Conservation (phyloP, 257 asterid species). For the Solanum sitiens region DNA sequence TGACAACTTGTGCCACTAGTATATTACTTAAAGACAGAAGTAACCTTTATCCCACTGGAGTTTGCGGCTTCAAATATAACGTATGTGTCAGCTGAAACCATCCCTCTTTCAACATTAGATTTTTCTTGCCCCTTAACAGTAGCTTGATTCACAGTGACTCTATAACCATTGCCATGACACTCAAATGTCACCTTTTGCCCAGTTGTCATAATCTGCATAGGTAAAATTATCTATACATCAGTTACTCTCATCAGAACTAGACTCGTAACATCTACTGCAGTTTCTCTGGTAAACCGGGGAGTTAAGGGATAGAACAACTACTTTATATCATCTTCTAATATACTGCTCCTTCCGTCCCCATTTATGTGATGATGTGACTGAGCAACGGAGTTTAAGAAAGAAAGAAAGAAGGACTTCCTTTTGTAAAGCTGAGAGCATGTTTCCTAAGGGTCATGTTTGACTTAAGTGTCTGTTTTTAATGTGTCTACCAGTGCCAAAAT, state of each 20-base stretch:
- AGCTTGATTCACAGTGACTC: constrained; percentile 82
- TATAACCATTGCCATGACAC: constrained; percentile 70
- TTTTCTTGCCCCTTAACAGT: constrained; percentile 57
- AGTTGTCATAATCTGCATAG: constrained; percentile 67
- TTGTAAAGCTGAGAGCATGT: background rate
- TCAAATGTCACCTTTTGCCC: constrained; percentile 87
- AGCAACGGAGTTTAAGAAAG: background rate
- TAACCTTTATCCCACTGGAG: constrained; percentile 83
- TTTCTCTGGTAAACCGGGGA: background rate
- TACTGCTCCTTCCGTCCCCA: background rate
- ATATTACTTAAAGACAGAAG: background rate
- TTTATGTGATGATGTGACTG: background rate
- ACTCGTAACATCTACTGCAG: background rate
- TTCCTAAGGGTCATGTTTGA: background rate
- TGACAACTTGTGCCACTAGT: background rate
- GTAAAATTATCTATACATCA: background rate
- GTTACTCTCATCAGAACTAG: background rate
- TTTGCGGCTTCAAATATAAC: constrained; percentile 68
- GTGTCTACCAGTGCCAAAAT: background rate
- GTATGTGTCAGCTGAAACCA: constrained; percentile 73
- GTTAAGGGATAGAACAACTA: background rate
- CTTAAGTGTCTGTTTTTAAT: background rate
- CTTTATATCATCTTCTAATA: background rate
- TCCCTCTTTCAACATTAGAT: constrained; percentile 64
- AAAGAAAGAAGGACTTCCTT: background rate